These are phyloP conservation scores for Penicillium desertorum DNA, from an alignment of 495 filamentous ascomycete genomes.

Conservation along the genomic window DNA sequence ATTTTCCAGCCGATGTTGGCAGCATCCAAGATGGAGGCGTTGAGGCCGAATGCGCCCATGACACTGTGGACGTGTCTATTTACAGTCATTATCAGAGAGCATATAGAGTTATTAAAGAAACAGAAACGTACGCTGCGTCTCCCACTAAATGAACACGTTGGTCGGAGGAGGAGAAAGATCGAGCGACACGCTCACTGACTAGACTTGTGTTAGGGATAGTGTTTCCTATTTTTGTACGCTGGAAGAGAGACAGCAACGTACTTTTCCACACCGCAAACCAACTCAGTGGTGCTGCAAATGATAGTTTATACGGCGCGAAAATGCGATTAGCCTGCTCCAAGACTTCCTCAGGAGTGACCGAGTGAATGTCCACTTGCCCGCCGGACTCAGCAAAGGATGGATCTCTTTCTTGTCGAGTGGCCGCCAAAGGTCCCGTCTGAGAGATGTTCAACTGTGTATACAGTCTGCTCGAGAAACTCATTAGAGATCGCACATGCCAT, in stretches of 20 bases:
- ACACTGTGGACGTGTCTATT: conserved; percentile 40
- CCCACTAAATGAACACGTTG: conserved; percentile 36
- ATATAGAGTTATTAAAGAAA: no score
- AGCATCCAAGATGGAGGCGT: conserved; percentile 40
- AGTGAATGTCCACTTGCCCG: conserved; percentile 5
- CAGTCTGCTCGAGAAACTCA: background rate
- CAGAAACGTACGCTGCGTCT: conserved; percentile 43
- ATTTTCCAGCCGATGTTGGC: conserved; percentile 42
- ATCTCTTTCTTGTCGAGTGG: background rate
- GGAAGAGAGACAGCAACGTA: conserved; percentile 17
- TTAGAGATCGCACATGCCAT: no score
- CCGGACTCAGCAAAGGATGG: background rate
- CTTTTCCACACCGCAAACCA: conserved; percentile 47
- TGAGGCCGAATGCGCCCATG: conserved; percentile 44
- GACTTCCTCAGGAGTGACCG: conserved; percentile 38
- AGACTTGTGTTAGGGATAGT: no score
- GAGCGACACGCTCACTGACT: conserved; percentile 40
- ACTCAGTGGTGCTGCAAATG: conserved; percentile 33
- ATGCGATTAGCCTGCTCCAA: conserved; percentile 38
- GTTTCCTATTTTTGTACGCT: no score
- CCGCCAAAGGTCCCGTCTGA: background rate
- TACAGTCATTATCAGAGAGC: no score
- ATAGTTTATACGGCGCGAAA: conserved; percentile 37
- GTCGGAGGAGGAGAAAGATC: conserved; percentile 30
- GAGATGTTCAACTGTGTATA: background rate